Base-by-base conservation (phyloP, 139 green algal genomes). In the Astrephomene gubernaculifera region DNA sequence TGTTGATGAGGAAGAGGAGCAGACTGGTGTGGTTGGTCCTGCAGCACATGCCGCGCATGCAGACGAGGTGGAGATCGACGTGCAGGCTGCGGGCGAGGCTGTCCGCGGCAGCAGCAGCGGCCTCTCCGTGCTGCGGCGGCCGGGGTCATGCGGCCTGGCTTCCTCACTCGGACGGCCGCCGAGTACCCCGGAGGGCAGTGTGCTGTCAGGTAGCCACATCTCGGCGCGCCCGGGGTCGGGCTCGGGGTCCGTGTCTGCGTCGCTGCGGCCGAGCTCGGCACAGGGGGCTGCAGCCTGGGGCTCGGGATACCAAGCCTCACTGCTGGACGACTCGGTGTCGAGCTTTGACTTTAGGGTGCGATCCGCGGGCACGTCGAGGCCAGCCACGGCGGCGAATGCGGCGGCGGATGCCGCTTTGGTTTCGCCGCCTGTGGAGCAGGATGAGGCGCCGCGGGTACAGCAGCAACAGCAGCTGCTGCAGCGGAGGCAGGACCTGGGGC, bases 141-240 rank as follows among this genome's bases (percentile, higher is more conserved):
- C 9, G 57, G 57, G 57, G 57, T n/a, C 57, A n/a, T 6, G 57
- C 35, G 10, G 7, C 10, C 35, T 49, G 65, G 17, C 2, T 17
- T 45, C 33, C 68, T 71, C 36, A 9, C 54, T 71, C 9, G 54
- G 27, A 1, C 36, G 35, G 43, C 76, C 76, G 76, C 76, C 76
- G 29, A 41, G 76, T 9, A 83, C 76, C 0, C 60, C 76, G 14
- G 70, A 78, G 41, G 76, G 60, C n/a, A 83, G 76, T 60, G n/a
- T 83, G 29, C 0, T 83, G 60, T 71, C 76, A 3, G 76, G 76
- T 41, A 83, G 76, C 61, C 76, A 83, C 60, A 83, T 83, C 57
- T 63, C 54, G 12, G 74, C 74, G 14, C 53, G 74, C 9, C 74
- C 74, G 3, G 63, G 74, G 36, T 82, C 74, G 39, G 74, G 74